These are phyloP conservation scores for Fusarium napiforme DNA, from an alignment of 2,329 filamentous ascomycete species.

Conservation along the genomic window DNA sequence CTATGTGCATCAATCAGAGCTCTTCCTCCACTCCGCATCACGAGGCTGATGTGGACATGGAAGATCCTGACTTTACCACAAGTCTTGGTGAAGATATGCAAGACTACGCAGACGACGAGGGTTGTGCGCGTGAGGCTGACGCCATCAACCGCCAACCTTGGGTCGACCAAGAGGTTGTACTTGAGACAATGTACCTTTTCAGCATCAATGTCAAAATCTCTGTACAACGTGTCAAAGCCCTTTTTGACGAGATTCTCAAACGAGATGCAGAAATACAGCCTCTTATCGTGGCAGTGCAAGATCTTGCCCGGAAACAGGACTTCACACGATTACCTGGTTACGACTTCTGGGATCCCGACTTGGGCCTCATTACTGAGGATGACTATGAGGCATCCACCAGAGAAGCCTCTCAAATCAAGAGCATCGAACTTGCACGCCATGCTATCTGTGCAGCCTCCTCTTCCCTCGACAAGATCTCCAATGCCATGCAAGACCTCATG, in stretches of 20 bases:
- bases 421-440: neutral
- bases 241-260: neutral
- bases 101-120: neutral
- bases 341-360: neutral
- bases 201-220: neutral
- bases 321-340: neutral
- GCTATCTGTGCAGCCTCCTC: neutral
- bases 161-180: neutral
- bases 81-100: neutral
- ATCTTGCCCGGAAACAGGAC: neutral
- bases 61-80: neutral
- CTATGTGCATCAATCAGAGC: neutral
- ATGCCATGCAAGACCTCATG: neutral
- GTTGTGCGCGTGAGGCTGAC: neutral
- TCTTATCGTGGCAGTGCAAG: neutral
- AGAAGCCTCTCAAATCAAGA: neutral
- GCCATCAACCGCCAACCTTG: neutral
- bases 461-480: neutral
- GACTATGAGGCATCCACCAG: neutral
- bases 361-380: neutral
- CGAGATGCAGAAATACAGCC: neutral
- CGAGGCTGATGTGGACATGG: neutral
- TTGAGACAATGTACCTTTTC: neutral
- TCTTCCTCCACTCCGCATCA: neutral
- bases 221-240: accelerated